Evolutionary conservation across 352 stramenopile genomes (phyloP), one percentile per base, ranked within the genome.

Genomic region (Phytophthora nicotianae): DNA sequence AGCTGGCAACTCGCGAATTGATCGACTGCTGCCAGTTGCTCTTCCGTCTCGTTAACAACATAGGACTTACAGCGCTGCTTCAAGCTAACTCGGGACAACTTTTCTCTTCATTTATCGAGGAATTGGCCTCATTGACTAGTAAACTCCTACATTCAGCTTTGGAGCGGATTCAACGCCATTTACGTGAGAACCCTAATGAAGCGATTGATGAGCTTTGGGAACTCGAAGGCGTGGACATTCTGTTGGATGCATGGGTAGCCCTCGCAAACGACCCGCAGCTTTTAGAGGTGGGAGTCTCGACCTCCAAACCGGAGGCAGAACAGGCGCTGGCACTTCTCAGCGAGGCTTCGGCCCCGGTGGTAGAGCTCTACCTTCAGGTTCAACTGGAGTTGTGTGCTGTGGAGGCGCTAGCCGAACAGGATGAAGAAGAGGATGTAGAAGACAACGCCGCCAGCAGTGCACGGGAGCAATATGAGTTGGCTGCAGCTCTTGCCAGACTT

Each of bases 341-440:
- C 49, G 70, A 88, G 56, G 81, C 72, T 20, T 89, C 84, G 1
- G 72, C 77, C 4, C 79, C 81, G 2, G 83, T 94, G 3, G 62
- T 95, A 5, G 67, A 90, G 43, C 65, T 94, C 8, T 95, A 95
- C 37, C 54, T 95, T 35, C 85, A 92, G 38, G 70, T 84, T 11
- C 83, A 92, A 35, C 56, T 94, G 17, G 85, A 91, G 46, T 46
- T 95, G 32, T 89, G 81, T 46, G 66, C 74, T 4, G 72, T 87
- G 3, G 83, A 94, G 32, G 83, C 77, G 8, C 50, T 91, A 16
- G 77, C 76, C 0, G 85, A 92, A 2, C 73, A 91, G 45, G 81
- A 93, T 58, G 83, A 95, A 66, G 77, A 93, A 38, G 85, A 95
- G 70, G 85, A 95, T 32, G 83, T 94, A 35, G 85, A 95, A 60